These are phyloP conservation scores for Melampsora americana DNA, from an alignment of 1,284 basidiomycete genomes.

Conservation along the genomic window DNA sequence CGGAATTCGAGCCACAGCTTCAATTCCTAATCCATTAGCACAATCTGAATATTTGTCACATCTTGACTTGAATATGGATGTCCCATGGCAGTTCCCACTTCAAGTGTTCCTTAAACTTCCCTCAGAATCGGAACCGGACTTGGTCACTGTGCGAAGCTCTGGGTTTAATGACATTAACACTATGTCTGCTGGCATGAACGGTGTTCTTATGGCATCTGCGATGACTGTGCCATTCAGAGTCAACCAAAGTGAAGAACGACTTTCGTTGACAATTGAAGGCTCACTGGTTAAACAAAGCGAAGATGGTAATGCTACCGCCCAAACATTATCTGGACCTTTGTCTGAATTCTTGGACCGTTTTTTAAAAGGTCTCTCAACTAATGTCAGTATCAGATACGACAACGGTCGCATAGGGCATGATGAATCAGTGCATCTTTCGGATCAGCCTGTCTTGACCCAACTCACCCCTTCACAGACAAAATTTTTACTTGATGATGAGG, in stretches of 20 bases:
- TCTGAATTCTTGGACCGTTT: constrained; percentile 6
- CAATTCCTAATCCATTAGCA: constrained; percentile 7
- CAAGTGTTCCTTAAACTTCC: not conserved
- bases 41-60: not conserved
- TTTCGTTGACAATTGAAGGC: constrained; percentile 13
- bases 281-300: not conserved
- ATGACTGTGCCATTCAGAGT: constrained; percentile 15
- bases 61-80: not conserved
- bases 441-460: too few species aligned
- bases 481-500: not conserved
- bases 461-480: not conserved
- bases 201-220: not conserved
- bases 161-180: not conserved
- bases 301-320: not conserved
- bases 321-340: not conserved
- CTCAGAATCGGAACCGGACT: too few species aligned
- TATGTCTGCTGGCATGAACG: not conserved
- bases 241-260: not conserved
- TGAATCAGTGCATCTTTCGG: too few species aligned
- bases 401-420: too few species aligned
- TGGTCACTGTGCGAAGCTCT: not conserved
- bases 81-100: constrained; percentile 22
- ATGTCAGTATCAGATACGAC: constrained; percentile 5
- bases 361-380: constrained; percentile 4
- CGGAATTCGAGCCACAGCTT: constrained; percentile 14